A percentile compares a stretch with the other conserved stretches of the same genome.
Evolutionary conservation across 1,284 basidiomycete species (phyloP).

Genomic region (Ceratobasidium sp.): DNA sequence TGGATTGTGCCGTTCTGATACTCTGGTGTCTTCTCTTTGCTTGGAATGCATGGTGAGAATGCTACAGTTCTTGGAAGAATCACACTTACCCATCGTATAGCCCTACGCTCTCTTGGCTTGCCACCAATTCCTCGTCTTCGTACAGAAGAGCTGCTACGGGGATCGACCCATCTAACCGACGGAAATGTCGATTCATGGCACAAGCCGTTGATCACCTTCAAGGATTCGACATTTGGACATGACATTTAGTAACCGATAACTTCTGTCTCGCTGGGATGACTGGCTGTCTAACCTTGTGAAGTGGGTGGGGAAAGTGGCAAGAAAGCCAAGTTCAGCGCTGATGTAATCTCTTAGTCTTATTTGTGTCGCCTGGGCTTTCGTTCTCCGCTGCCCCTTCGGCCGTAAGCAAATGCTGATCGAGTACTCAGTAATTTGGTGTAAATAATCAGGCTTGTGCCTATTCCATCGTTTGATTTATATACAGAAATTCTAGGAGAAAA

Average conservation of each 20-base stretch:
- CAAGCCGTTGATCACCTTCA: background rate
- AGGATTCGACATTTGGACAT: too few species aligned
- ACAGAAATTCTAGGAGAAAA: too few species aligned
- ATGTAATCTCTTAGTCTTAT: background rate
- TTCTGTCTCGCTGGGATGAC: background rate
- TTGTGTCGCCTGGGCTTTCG: too few species aligned
- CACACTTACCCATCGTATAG: slow-evolving; percentile 87
- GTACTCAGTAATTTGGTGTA: too few species aligned
- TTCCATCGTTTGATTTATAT: too few species aligned
- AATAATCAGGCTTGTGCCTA: too few species aligned
- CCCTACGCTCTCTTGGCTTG: slow-evolving; percentile 82
- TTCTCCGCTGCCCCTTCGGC: too few species aligned
- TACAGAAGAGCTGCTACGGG: slow-evolving; percentile 81
- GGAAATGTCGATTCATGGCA: slow-evolving; percentile 48
- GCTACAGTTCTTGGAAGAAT: background rate
- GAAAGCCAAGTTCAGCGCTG: slow-evolving; percentile 8
- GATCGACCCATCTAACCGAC: slow-evolving; percentile 74
- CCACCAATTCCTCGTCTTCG: slow-evolving; percentile 80
- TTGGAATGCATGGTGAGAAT: slow-evolving; percentile 55
- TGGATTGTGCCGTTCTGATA: slow-evolving; percentile 81
- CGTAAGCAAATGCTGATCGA: too few species aligned
- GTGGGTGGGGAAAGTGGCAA: background rate
- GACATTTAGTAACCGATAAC: background rate
- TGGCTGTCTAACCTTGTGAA: background rate
- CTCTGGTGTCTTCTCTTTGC: slow-evolving; percentile 81